phyloP scores from a whole-genome alignment of 371 early-diverging fungal species.

The Mortierella sp. region DNA sequence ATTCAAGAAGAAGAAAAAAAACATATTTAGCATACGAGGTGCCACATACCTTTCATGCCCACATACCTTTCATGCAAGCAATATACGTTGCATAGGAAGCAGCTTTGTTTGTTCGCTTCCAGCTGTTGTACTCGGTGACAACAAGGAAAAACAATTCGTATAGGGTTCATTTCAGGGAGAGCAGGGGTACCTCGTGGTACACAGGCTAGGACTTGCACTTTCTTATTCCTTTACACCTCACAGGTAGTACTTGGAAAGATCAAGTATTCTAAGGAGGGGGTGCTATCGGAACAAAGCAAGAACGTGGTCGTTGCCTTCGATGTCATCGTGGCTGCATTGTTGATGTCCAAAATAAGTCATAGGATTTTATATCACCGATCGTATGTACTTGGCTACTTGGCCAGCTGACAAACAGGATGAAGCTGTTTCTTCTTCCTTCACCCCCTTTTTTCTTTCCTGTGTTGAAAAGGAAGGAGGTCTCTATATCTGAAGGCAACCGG shows the following conservation, averaged over 20 bases:
- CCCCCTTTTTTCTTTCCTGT: conserved; percentile 3
- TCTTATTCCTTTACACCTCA: not conserved
- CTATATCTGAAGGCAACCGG: not conserved
- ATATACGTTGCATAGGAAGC: conserved; percentile 21
- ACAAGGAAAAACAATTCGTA: conserved; percentile 1
- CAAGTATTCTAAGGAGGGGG: not conserved
- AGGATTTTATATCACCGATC: conserved; percentile 2
- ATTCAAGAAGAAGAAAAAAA: not conserved
- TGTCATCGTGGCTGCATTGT: conserved; percentile 1
- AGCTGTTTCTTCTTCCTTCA: not conserved
- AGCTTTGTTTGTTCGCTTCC: not conserved
- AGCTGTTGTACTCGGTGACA: not conserved
- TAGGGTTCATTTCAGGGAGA: conserved; percentile 4
- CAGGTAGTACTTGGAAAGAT: not conserved
- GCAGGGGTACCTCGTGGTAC: conserved; percentile 3
- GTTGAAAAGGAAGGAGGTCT: not conserved
- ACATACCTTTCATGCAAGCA: conserved; percentile 6
- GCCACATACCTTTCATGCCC: not conserved
- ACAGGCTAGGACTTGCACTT: not conserved
- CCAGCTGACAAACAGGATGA: conserved; percentile 3
- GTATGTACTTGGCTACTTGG: not conserved
- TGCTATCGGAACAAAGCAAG: not conserved
- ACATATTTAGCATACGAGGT: not conserved
- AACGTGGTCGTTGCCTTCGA: conserved; percentile 1
- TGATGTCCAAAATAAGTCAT: not conserved